These are phyloP conservation scores for Vitis hybrid DNA, from an alignment of 177 flowering plant genomes.

Conservation along the genomic window DNA sequence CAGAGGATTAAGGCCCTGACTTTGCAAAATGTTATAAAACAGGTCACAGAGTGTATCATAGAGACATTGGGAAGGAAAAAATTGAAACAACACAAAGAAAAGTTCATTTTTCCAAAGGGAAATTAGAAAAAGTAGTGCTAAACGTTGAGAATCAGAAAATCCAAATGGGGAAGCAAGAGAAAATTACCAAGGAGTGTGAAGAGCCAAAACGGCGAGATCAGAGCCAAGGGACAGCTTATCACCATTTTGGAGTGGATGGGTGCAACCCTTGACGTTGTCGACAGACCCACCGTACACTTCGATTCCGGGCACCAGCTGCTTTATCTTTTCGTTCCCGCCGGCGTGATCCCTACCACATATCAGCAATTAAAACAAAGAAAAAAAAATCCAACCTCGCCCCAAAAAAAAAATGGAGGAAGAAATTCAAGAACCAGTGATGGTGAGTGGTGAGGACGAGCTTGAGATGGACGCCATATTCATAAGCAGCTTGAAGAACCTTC, in stretches of 20 bases:
- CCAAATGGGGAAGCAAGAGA: background rate
- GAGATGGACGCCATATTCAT: constrained; percentile 42
- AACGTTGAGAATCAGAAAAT: no score
- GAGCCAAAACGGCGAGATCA: constrained; percentile 50
- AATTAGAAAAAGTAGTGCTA: no score
- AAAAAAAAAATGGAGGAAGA: background rate
- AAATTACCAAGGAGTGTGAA: constrained; percentile 78
- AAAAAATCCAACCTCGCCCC: background rate
- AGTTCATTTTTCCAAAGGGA: no score
- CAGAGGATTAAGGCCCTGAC: background rate
- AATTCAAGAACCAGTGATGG: constrained; percentile 68
- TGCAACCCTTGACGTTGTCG: constrained; percentile 89
- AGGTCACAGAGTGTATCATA: background rate
- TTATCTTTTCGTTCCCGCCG: constrained; percentile 88
- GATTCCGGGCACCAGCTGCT: constrained; percentile 74
- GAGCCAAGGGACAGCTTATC: constrained; percentile 64
- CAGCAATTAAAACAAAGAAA: background rate
- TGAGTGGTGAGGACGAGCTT: constrained; percentile 91
- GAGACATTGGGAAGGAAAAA: no score
- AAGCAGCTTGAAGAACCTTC: constrained; percentile 58
- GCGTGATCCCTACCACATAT: constrained; percentile 81
- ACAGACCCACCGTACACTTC: constrained; percentile 84
- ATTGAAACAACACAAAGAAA: background rate
- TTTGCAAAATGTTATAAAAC: no score
- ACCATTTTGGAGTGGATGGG: constrained; percentile 76